These are phyloP conservation scores for Malus fusca DNA, from an alignment of 306 rosid genomes.

Conservation along the genomic window DNA sequence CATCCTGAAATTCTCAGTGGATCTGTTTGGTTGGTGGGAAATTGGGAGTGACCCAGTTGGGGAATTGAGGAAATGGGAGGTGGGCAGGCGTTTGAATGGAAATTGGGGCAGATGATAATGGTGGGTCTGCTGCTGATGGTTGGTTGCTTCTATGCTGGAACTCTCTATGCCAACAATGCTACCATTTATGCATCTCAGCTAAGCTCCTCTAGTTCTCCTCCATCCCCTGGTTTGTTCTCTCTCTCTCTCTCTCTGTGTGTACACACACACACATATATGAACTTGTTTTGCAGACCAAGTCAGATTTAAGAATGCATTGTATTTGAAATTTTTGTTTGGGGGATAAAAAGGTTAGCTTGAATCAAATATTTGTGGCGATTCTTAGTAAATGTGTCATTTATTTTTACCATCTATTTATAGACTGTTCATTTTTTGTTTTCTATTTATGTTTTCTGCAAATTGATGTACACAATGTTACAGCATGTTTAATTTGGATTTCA, in stretches of 20 bases:
- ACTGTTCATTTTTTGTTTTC: not conserved
- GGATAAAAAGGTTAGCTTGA: not conserved
- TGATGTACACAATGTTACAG: not conserved
- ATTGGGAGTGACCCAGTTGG: too few species aligned
- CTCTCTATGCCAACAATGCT: conserved; percentile 52
- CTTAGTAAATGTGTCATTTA: too few species aligned
- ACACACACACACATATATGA: not conserved
- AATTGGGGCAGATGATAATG: conserved; percentile 59
- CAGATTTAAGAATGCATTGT: not conserved
- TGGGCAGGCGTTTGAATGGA: conserved; percentile 37
- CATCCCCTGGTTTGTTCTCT: conserved; percentile 15
- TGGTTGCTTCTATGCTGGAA: conserved; percentile 63
- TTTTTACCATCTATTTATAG: too few species aligned
- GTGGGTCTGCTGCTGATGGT: conserved; percentile 48
- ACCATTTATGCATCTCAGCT: conserved; percentile 60
- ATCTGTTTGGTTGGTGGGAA: too few species aligned
- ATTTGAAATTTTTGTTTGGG: not conserved
- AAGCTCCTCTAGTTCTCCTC: conserved; percentile 30
- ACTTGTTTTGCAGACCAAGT: not conserved
- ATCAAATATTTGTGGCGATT: not conserved
- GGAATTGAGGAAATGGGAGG: conserved; percentile 18
- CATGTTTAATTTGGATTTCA: not conserved
- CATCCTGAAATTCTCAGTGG: too few species aligned
- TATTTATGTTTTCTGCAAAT: not conserved
- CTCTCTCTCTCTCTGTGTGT: not conserved